Evolutionary conservation across 345 rosid species (phyloP), one percentile per base, ranked within the genome.

Genomic region (Psidium friedrichsthalianum): DNA sequence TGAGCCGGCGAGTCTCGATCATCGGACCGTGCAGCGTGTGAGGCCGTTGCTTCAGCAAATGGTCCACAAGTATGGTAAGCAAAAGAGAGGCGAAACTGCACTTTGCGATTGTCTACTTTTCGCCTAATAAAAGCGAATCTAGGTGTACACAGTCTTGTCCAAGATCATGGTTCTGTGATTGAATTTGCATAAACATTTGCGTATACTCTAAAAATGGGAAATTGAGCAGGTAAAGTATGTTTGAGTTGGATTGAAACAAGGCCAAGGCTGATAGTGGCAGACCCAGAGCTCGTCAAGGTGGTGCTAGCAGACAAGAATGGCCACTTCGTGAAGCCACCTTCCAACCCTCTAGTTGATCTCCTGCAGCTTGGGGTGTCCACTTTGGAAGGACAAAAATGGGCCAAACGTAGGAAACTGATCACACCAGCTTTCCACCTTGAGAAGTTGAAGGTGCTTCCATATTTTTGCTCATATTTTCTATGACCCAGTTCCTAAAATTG

Each of bases 361-460:
- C 90, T 93, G 32, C 44, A 90, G 8, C 90, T 55, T 59, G 93
- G 93, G 29, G 64, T 92, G 61, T 47, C 91, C 32, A 85, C 85
- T 57, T 84, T 85, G 40, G 92, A 92, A 86, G 93, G 93, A n/a
- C 91, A 89, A 59, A 69, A 88, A 44, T 93, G 93, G 95, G 90
- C 91, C 49, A 82, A 42, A 84, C 93, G 85, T 85, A 87, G 93
- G 88, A 88, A 61, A 87, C 49, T 90, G 57, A 85, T 90, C 56
- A 91, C 89, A 74, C 95, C 90, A 82, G 91, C 90, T 56, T 93
- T 92, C 80, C 94, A 93, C 84, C 51, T 88, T 1, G 92, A 91
- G 64, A 92, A 88, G 85, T 84, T 91, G 12, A 93, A 91, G 93
- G 92, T 92, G 82, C 51, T 12, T 32, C 8, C 44, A 69, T 18